Conservation (phyloP, 148 eudicot genomes). For the Linanthus parryae region DNA sequence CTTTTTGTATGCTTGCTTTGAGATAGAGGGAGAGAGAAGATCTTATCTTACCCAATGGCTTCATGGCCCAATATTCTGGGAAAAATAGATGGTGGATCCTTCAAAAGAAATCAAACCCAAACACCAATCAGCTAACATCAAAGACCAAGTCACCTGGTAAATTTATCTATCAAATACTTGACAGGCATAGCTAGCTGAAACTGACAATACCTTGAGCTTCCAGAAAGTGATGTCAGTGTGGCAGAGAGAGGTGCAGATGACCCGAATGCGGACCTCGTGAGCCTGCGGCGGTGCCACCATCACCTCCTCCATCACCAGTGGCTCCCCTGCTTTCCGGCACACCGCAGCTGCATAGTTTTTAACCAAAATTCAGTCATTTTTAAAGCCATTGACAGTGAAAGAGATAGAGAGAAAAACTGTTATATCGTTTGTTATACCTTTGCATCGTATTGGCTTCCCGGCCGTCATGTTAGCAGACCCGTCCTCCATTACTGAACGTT, state of each 20-base stretch:
- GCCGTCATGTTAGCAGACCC: slow-evolving; percentile 5
- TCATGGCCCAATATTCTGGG: slow-evolving; percentile 91
- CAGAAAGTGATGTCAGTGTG: slow-evolving; percentile 65
- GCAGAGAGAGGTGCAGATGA: slow-evolving; percentile 84
- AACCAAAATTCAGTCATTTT: neutral
- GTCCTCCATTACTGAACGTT: neutral
- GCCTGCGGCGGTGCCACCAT: slow-evolving; percentile 59
- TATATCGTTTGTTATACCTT: slow-evolving; percentile 12
- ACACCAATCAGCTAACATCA: neutral
- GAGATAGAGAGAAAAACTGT: too few relatives aligned
- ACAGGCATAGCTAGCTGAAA: neutral
- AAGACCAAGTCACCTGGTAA: neutral
- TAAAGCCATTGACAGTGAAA: too few relatives aligned
- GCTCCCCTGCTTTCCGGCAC: slow-evolving; percentile 70
- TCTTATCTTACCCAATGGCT: slow-evolving; percentile 67
- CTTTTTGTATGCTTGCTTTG: too few relatives aligned
- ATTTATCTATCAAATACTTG: neutral
- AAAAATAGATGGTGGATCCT: slow-evolving; percentile 59
- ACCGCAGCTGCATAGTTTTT: slow-evolving; percentile 53
- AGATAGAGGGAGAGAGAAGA: neutral
- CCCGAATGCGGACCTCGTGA: slow-evolving; percentile 66
- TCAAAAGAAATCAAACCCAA: slow-evolving; percentile 5
- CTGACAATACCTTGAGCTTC: slow-evolving; percentile 37
- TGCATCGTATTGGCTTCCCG: slow-evolving; percentile 38
- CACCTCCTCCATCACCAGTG: slow-evolving; percentile 78